Percentiles rank a stretch among this genome's conserved stretches.
Conservation (phyloP, 108 stramenopile species). For the Pseudonitzschia multiseries region DNA sequence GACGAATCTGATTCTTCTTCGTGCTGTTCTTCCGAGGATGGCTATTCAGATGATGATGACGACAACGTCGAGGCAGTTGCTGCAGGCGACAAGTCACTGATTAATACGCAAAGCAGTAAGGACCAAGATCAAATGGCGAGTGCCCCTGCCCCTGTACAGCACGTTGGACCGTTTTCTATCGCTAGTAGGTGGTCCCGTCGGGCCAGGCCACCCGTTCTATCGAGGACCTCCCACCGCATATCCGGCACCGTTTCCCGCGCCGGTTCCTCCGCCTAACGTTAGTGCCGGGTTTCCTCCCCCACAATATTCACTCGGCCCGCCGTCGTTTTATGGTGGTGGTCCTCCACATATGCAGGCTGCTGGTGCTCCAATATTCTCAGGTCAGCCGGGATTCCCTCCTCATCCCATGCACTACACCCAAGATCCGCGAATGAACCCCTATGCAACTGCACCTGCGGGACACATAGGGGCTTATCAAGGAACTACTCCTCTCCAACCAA, state of each 20-base stretch:
- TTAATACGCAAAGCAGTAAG: neutral
- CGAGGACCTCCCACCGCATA: slow-evolving; percentile 3
- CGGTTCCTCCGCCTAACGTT: neutral
- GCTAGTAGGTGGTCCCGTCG: neutral
- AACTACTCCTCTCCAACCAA: neutral
- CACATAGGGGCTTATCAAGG: neutral
- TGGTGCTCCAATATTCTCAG: neutral
- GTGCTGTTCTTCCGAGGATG: slow-evolving; percentile 7
- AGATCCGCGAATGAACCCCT: slow-evolving; percentile 13
- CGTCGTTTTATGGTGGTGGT: slow-evolving; percentile 11
- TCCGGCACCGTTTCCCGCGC: neutral
- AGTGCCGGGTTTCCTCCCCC: neutral
- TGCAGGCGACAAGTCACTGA: neutral
- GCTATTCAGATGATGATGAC: slow-evolving; percentile 13
- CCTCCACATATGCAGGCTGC: neutral
- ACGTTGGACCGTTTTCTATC: neutral
- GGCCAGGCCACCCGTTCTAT: neutral
- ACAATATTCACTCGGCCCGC: neutral
- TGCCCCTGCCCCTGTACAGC: neutral
- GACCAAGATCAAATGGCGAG: neutral
- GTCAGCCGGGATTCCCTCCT: neutral
- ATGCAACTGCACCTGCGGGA: neutral
- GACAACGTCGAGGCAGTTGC: neutral
- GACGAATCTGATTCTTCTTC: slow-evolving; percentile 13
- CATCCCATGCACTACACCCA: slow-evolving; percentile 11